A percentile compares a stretch with the other conserved stretches of the same genome.
phyloP scores from a whole-genome alignment of 495 filamentous ascomycete species.

The Daldinia loculata region DNA sequence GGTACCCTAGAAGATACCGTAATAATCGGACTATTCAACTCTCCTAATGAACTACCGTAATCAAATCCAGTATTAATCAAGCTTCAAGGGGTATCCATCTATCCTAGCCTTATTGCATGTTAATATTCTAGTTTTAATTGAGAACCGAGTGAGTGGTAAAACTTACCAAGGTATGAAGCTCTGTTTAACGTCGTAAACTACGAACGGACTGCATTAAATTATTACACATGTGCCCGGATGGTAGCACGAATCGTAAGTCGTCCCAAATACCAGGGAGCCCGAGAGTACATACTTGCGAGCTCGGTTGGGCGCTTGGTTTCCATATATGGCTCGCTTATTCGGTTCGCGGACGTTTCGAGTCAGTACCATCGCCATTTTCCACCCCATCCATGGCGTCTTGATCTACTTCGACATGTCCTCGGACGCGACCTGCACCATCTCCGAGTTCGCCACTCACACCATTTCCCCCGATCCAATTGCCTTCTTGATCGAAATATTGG shows the following conservation, averaged over 20 bases:
- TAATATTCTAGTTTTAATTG: neutral
- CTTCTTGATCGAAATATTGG: constrained; percentile 69
- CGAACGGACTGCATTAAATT: neutral
- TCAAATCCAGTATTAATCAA: neutral
- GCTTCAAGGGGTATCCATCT: constrained; percentile 6
- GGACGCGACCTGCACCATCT: constrained; percentile 55
- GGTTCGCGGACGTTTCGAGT: constrained; percentile 52
- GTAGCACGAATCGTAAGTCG: neutral
- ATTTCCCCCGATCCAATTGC: constrained; percentile 62
- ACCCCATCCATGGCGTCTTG: constrained; percentile 43
- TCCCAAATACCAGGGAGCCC: neutral
- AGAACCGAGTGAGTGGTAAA: neutral
- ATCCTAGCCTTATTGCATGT: neutral
- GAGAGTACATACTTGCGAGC: neutral
- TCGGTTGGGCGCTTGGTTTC: neutral
- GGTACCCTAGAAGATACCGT: neutral
- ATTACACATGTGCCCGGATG: neutral
- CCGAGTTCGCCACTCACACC: constrained; percentile 54
- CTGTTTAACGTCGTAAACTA: neutral
- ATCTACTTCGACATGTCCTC: constrained; percentile 51
- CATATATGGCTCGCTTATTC: constrained; percentile 38
- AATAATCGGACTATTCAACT: neutral
- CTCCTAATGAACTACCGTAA: neutral
- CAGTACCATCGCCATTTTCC: constrained; percentile 44
- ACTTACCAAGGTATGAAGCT: constrained; percentile 3